Evolutionary conservation across 2,329 filamentous ascomycete genomes (phyloP).

Genomic region (Periglandula ipomoeae): DNA sequence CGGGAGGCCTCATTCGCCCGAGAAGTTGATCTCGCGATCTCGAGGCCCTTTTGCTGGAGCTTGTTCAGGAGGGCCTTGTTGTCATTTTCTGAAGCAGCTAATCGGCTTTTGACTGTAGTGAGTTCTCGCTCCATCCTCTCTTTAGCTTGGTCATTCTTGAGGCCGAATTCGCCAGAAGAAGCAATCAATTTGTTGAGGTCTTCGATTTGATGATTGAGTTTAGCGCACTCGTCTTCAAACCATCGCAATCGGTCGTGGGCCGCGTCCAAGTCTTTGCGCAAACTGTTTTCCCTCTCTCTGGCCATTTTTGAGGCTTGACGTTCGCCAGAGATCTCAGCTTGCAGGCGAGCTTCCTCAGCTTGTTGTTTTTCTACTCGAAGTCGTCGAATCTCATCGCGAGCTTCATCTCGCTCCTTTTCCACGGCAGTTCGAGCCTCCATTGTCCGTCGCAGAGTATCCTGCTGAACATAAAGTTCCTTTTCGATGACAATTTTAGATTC

Average conservation of each 20-base stretch:
- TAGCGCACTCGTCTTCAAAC: slow-evolving; percentile 69
- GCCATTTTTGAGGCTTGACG: slow-evolving; percentile 69
- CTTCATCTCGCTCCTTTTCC: slow-evolving; percentile 82
- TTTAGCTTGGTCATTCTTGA: slow-evolving; percentile 89
- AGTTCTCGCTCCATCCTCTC: slow-evolving; percentile 87
- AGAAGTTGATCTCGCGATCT: slow-evolving; percentile 85
- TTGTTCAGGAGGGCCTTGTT: slow-evolving; percentile 94
- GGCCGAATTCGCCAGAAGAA: slow-evolving; percentile 79
- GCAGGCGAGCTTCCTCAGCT: slow-evolving; percentile 75
- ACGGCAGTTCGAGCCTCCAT: slow-evolving; percentile 71
- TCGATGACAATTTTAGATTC: slow-evolving; percentile 96
- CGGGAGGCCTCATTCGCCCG: slow-evolving; percentile 77
- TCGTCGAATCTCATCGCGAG: slow-evolving; percentile 74
- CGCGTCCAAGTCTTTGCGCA: slow-evolving; percentile 72
- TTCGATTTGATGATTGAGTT: slow-evolving; percentile 72
- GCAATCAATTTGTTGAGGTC: slow-evolving; percentile 79
- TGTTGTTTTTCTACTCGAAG: slow-evolving; percentile 76
- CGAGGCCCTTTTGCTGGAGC: slow-evolving; percentile 91
- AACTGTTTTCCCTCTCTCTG: slow-evolving; percentile 67
- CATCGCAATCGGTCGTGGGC: slow-evolving; percentile 69
- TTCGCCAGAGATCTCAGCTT: slow-evolving; percentile 74
- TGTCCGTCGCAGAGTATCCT: slow-evolving; percentile 79
- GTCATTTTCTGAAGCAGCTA: slow-evolving; percentile 91
- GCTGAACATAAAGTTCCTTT: slow-evolving; percentile 93
- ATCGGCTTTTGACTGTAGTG: slow-evolving; percentile 78